Conservation (phyloP, 768 basidiomycete genomes). For the Paxillus involutus region DNA sequence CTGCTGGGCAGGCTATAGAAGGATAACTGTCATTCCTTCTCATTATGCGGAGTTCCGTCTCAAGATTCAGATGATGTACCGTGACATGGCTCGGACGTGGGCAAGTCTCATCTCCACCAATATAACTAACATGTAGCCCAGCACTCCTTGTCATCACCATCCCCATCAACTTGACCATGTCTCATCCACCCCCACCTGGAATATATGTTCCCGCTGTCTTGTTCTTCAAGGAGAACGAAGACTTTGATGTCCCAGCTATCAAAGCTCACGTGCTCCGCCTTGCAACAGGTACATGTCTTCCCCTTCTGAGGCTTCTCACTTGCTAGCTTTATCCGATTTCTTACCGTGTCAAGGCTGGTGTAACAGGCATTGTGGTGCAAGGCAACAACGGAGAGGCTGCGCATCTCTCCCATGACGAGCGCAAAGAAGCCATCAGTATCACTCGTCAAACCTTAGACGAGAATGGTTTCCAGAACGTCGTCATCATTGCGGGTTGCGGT, state of each 20-base stretch:
- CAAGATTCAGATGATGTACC: not conserved
- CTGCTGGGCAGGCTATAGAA: too few relatives aligned
- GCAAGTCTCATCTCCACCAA: not conserved
- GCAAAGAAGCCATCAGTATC: constrained; percentile 58
- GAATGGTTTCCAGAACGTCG: constrained; percentile 63
- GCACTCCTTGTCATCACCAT: not conserved
- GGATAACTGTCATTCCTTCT: too few relatives aligned
- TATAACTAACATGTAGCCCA: not conserved
- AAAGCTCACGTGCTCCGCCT: constrained; percentile 71
- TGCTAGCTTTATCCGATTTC: constrained; percentile 19
- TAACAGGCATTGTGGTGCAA: constrained; percentile 71
- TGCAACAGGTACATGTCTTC: constrained; percentile 50
- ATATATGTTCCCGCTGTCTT: constrained; percentile 80
- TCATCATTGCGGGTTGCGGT: constrained; percentile 83
- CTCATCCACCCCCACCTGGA: constrained; percentile 58
- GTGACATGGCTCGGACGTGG: not conserved
- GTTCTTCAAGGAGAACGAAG: constrained; percentile 68
- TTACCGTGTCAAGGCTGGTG: constrained; percentile 51
- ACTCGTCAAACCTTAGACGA: constrained; percentile 73
- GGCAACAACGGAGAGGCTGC: constrained; percentile 79
- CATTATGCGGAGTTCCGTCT: constrained; percentile 3
- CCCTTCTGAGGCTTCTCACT: not conserved
- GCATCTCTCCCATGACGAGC: constrained; percentile 71
- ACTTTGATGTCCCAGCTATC: constrained; percentile 67
- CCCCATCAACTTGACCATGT: constrained; percentile 17